These are phyloP conservation scores for Lepidium africanum DNA, from an alignment of 345 rosid species.

Conservation along the genomic window DNA sequence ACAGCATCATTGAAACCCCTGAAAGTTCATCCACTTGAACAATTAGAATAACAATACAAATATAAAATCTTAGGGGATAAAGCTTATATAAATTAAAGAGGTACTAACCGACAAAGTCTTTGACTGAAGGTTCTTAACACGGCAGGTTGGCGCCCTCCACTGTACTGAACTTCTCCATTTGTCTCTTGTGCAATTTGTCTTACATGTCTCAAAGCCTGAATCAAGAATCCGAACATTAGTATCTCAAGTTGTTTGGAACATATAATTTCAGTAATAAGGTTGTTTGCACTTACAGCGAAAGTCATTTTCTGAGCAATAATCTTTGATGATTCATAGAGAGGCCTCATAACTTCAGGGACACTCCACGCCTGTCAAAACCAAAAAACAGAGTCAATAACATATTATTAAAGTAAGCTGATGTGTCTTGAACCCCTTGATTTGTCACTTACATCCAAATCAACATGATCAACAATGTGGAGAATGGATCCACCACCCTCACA, in stretches of 20 bases:
- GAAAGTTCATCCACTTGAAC: constrained; percentile 15
- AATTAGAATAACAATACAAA: background rate
- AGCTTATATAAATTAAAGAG: background rate
- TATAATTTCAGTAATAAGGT: background rate
- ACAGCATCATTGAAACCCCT: constrained; percentile 98
- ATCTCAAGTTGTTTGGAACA: background rate
- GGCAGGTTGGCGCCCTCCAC: constrained; percentile 95
- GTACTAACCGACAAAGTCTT: constrained; percentile 69
- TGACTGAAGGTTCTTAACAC: constrained; percentile 93
- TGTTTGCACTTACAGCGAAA: constrained; percentile 52
- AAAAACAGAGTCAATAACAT: background rate
- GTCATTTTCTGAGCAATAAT: constrained; percentile 96
- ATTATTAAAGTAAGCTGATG: background rate
- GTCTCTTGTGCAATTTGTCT: constrained; percentile 90
- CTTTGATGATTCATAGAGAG: constrained; percentile 89
- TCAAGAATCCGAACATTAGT: background rate
- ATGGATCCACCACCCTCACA: constrained; percentile 96
- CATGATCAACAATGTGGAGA: constrained; percentile 93
- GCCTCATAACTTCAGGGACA: constrained; percentile 93
- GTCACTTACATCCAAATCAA: constrained; percentile 79
- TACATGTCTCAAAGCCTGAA: constrained; percentile 78
- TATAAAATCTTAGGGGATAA: background rate
- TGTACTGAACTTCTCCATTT: constrained; percentile 85
- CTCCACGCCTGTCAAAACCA: constrained; percentile 54
- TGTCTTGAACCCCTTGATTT: background rate